Evolutionary conservation across 1,139 yeast species (phyloP), one percentile per base, ranked within the genome.

Genomic region (Protomyces gravidus): DNA sequence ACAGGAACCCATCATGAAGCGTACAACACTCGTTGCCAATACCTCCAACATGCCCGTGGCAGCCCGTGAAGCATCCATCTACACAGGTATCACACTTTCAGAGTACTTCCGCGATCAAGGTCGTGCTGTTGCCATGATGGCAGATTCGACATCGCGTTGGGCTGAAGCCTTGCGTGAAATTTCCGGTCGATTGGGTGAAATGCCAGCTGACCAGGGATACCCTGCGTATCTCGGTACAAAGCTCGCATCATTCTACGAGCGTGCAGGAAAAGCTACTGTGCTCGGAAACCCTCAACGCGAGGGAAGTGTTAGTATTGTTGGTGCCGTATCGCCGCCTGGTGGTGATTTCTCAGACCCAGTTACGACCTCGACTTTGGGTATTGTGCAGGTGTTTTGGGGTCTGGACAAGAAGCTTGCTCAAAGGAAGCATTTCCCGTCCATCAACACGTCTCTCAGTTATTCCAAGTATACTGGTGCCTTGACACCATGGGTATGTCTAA

Each of bases 151-250:
- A 39, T 90, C 97, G 49, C 92, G 99, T 81, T 92, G 99, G 99
- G 99, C 99, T 52, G 99, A 92, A 78, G 99, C 99, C 63, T 82
- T 92, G 73, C 89, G 99, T 85, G 99, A 92, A 81, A 85, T 92
- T 74, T 90, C 97, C 60, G 99, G 99, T 83, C 95, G 99, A 81
- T 80, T 92, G 75, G 98, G 98, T 76, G 99, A 94, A 80, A 92
- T 92, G 99, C 99, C 99, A 73, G 99, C 99, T 64, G 99, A 92
- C 78, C 98, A 94, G 80, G 99, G 99, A 81, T 92, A 90, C 94
- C 99, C 99, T 65, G 99, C 99, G 62, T 92, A 94, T 74, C 82
- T 92, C 74, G 98, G 98, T 78, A 96, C 99, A 60, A 92, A 92
- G 75, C 82, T 92, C 71, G 97, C 99, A 61, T 92, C 97, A 61